A percentile compares a stretch with the other conserved stretches of the same genome.
Evolutionary conservation across 164 flowering plant genomes (phyloP).

Genomic region (Aristolochia californica): DNA sequence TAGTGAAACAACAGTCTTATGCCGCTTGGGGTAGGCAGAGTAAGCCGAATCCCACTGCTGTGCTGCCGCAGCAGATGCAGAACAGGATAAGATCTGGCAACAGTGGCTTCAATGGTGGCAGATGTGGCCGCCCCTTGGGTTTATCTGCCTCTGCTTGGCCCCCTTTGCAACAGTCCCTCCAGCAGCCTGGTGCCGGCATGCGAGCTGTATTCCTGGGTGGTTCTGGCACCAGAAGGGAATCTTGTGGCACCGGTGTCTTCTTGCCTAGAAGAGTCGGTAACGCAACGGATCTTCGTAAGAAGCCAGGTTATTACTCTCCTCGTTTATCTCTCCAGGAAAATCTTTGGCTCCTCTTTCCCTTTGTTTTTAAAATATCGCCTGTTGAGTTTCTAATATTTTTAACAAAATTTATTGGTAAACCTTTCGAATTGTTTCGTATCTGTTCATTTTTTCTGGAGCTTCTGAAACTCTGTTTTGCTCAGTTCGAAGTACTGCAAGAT

Average conservation of each 20-base stretch:
- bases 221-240: slow-evolving; percentile 25
- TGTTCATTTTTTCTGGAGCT: background rate
- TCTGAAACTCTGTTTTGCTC: background rate
- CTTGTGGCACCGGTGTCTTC: slow-evolving; percentile 66
- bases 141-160: slow-evolving; percentile 57
- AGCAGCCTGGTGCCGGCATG: slow-evolving; percentile 33
- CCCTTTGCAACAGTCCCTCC: slow-evolving; percentile 29
- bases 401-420: too few species aligned
- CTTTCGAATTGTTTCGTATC: too few species aligned
- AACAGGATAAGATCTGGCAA: slow-evolving; percentile 8
- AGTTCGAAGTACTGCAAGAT: background rate
- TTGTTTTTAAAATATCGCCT: too few species aligned
- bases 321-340: too few species aligned
- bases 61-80: slow-evolving; percentile 3
- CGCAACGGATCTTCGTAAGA: slow-evolving; percentile 31
- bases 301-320: slow-evolving; percentile 24
- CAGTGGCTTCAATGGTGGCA: slow-evolving; percentile 1
- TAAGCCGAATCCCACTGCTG: slow-evolving; percentile 1
- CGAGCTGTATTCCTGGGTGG: slow-evolving; percentile 45
- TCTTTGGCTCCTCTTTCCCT: too few species aligned
- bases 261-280: slow-evolving; percentile 34
- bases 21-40: slow-evolving; percentile 20
- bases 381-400: too few species aligned
- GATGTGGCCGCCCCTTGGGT: slow-evolving; percentile 21
- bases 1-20: slow-evolving; percentile 20